Conservation (phyloP, 768 basidiomycete genomes). For the Melanogaster broomeanus region DNA sequence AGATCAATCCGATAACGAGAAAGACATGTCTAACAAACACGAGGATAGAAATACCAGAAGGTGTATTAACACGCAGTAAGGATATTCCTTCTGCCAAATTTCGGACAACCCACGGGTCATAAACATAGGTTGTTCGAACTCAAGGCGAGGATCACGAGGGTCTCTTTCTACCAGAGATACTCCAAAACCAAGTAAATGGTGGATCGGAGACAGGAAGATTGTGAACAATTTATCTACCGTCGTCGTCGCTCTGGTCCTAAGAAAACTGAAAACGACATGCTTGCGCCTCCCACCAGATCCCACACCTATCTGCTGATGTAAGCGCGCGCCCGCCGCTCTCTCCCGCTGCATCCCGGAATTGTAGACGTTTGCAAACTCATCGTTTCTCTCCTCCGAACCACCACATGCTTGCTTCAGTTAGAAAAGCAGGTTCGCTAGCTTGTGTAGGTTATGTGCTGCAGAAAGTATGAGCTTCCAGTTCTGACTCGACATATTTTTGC, state of each 20-base stretch:
- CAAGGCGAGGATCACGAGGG: constrained; percentile 60
- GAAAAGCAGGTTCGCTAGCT: constrained; percentile 64
- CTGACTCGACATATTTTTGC: neutral
- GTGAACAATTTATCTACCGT: constrained; percentile 53
- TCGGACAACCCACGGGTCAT: constrained; percentile 57
- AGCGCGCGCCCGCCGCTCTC: constrained; percentile 21
- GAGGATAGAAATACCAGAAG: neutral
- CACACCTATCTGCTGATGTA: constrained; percentile 42
- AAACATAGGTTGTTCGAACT: constrained; percentile 65
- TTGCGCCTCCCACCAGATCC: constrained; percentile 4
- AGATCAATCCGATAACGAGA: constrained; percentile 16
- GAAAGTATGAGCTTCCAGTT: neutral
- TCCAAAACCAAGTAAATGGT: constrained; percentile 40
- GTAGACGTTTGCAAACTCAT: constrained; percentile 7
- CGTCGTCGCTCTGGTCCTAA: constrained; percentile 71
- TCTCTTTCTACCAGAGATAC: constrained; percentile 63
- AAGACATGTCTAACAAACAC: neutral
- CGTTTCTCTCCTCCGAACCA: constrained; percentile 24
- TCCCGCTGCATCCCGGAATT: constrained; percentile 9
- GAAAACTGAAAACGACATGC: constrained; percentile 9
- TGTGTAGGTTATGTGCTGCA: constrained; percentile 45
- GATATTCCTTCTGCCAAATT: constrained; percentile 81
- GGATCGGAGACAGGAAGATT: constrained; percentile 76
- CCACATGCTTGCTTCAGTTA: constrained; percentile 66
- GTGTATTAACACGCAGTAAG: constrained; percentile 10